Evolutionary conservation across 164 flowering plant species (phyloP).

Genomic region (Buxus sempervirens): DNA sequence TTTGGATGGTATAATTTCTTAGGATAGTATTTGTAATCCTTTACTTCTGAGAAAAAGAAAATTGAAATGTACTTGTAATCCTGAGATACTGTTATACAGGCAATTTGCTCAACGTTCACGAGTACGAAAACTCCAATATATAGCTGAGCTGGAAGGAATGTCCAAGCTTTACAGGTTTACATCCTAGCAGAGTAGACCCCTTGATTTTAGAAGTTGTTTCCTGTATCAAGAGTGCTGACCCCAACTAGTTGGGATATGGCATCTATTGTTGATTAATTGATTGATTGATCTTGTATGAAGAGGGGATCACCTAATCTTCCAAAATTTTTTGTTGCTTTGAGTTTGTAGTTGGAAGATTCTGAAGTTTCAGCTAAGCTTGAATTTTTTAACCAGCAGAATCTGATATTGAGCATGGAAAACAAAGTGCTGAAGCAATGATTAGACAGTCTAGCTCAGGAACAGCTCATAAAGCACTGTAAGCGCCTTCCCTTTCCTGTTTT

Average conservation of each 20-base stretch:
- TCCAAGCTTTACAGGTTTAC: conserved; percentile 82
- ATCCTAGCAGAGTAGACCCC: conserved; percentile 7
- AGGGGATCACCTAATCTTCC: not conserved
- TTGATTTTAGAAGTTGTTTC: not conserved
- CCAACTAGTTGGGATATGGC: too few species aligned
- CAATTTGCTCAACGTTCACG: conserved; percentile 96
- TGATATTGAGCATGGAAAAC: conserved; percentile 85
- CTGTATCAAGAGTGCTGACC: not conserved
- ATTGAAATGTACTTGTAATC: not conserved
- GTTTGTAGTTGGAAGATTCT: conserved; percentile 76
- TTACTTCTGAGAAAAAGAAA: too few species aligned
- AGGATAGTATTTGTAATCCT: not conserved
- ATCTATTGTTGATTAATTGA: too few species aligned
- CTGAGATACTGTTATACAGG: conserved; percentile 41
- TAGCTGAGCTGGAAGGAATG: conserved; percentile 88
- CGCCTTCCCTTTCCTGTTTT: conserved; percentile 1
- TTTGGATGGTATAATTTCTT: not conserved
- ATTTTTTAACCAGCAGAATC: conserved; percentile 77
- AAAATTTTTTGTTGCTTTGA: conserved; percentile 4
- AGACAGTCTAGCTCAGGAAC: conserved; percentile 82
- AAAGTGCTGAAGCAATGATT: conserved; percentile 87
- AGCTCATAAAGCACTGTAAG: conserved; percentile 79
- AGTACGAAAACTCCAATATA: conserved; percentile 95
- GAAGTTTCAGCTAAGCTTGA: conserved; percentile 87
- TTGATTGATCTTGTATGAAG: not conserved